Percentiles rank a stretch among this genome's conserved stretches.
These are phyloP conservation scores for Cercospora sp. DNA, from an alignment of 2,329 filamentous ascomycete genomes.

Conservation along the genomic window DNA sequence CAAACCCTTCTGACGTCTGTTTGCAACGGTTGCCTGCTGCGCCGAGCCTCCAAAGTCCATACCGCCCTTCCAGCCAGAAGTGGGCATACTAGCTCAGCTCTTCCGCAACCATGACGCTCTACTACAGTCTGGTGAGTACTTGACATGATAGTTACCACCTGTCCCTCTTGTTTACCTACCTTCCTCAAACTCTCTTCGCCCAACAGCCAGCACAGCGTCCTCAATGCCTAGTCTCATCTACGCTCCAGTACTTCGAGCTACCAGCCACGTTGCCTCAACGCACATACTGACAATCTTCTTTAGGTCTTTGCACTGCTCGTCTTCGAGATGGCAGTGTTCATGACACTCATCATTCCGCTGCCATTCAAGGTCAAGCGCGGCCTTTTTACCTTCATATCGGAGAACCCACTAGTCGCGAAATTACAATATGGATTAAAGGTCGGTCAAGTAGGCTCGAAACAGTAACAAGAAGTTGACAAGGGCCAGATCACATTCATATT, in stretches of 20 bases:
- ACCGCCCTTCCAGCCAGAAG: slow-evolving; percentile 4
- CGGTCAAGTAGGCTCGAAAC: slow-evolving; percentile 24
- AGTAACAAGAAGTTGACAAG: neutral
- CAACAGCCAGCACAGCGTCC: slow-evolving; percentile 9
- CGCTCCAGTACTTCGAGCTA: slow-evolving; percentile 35
- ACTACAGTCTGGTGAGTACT: slow-evolving; percentile 64
- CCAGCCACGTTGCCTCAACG: neutral
- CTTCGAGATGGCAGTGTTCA: slow-evolving; percentile 79
- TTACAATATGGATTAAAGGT: slow-evolving; percentile 95
- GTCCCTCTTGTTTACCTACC: slow-evolving; percentile 12
- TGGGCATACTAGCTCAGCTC: slow-evolving; percentile 21
- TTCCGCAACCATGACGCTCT: slow-evolving; percentile 63
- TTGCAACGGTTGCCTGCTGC: neutral
- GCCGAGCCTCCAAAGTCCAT: neutral
- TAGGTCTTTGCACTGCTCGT: slow-evolving; percentile 83
- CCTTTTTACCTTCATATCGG: slow-evolving; percentile 95
- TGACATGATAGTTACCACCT: slow-evolving; percentile 13
- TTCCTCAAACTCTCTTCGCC: neutral
- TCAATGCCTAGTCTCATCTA: slow-evolving; percentile 43
- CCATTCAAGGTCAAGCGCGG: slow-evolving; percentile 83
- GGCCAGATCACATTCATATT: slow-evolving; percentile 91
- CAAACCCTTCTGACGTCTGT: neutral
- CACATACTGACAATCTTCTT: slow-evolving; percentile 23
- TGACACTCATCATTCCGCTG: slow-evolving; percentile 79
- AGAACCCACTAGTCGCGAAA: slow-evolving; percentile 81